Conservation (phyloP, 2,329 filamentous ascomycete genomes). For the Venturia oleaginea region DNA sequence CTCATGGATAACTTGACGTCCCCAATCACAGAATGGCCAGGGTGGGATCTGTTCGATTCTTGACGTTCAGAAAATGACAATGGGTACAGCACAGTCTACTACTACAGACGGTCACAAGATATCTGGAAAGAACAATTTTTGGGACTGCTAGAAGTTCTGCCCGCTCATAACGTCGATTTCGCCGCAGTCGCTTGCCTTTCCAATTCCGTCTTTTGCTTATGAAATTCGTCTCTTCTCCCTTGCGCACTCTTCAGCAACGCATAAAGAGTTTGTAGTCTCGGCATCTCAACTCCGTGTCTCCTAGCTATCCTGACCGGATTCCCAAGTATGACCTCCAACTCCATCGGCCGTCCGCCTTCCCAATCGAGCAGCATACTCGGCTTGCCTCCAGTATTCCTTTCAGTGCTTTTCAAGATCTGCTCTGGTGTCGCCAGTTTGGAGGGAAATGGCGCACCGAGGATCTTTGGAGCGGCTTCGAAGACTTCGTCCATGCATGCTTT, state of each 20-base stretch:
- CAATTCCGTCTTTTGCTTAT: slow-evolving; percentile 14
- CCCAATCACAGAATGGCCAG: background rate
- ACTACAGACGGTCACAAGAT: too few species aligned
- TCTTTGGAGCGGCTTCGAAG: slow-evolving; percentile 51
- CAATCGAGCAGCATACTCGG: slow-evolving; percentile 61
- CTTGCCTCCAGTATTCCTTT: slow-evolving; percentile 54
- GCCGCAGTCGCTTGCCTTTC: slow-evolving; percentile 5
- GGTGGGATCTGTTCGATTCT: slow-evolving; percentile 5
- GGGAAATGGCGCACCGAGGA: slow-evolving; percentile 54
- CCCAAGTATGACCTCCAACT: slow-evolving; percentile 63
- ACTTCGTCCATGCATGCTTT: slow-evolving; percentile 62
- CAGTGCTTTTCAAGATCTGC: slow-evolving; percentile 52
- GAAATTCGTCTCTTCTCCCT: slow-evolving; percentile 37
- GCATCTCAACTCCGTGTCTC: slow-evolving; percentile 54
- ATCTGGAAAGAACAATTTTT: too few species aligned
- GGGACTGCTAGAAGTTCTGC: background rate
- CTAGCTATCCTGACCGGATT: slow-evolving; percentile 60
- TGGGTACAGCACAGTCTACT: too few species aligned
- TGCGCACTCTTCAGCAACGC: slow-evolving; percentile 56
- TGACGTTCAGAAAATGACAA: background rate
- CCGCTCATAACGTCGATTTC: background rate
- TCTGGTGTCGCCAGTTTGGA: slow-evolving; percentile 53
- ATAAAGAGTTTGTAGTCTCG: slow-evolving; percentile 57
- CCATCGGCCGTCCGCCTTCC: slow-evolving; percentile 56
- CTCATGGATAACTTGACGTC: slow-evolving; percentile 11